Evolutionary conservation across 805 yeast genomes (phyloP).

Genomic region (Metschnikowia vanudenii): DNA sequence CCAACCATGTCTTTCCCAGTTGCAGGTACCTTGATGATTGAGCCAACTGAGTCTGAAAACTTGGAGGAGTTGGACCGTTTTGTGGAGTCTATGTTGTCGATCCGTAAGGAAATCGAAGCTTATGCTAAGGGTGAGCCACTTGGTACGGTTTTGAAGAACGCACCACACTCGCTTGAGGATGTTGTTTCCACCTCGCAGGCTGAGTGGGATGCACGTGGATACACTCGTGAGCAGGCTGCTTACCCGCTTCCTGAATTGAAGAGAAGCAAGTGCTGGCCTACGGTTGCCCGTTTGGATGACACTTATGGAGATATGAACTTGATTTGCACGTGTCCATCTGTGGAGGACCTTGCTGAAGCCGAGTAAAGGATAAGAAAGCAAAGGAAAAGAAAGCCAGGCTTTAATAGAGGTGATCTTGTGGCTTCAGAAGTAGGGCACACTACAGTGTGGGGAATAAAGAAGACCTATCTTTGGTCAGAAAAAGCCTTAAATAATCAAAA

Average conservation of each 20-base stretch:
- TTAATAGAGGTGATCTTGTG: too few relatives aligned
- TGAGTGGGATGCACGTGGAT: conserved; percentile 85
- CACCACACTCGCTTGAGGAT: conserved; percentile 90
- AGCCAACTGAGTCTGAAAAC: conserved; percentile 96
- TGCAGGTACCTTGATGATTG: conserved; percentile 95
- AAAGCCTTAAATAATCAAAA: too few relatives aligned
- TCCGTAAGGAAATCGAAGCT: conserved; percentile 76
- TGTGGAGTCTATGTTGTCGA: conserved; percentile 80
- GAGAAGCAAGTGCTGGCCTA: conserved; percentile 88
- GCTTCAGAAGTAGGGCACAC: too few relatives aligned
- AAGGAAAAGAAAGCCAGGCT: too few relatives aligned
- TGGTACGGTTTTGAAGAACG: conserved; percentile 74
- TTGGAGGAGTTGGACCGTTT: conserved; percentile 86
- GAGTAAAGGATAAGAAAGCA: too few relatives aligned
- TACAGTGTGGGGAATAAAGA: too few relatives aligned
- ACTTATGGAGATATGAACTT: conserved; percentile 91
- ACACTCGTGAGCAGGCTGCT: conserved; percentile 90
- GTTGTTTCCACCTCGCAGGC: conserved; percentile 53
- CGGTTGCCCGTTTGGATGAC: conserved; percentile 90
- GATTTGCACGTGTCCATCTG: conserved; percentile 90
- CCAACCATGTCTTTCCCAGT: conserved; percentile 99
- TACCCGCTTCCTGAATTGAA: conserved; percentile 79
- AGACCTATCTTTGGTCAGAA: too few relatives aligned
- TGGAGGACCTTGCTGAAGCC: conserved; percentile 61
- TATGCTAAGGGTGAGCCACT: conserved; percentile 63